A percentile compares a stretch with the other conserved stretches of the same genome.
These are phyloP conservation scores for Davidsoniella eucalypti DNA, from an alignment of 2,329 filamentous ascomycete genomes.

Conservation along the genomic window DNA sequence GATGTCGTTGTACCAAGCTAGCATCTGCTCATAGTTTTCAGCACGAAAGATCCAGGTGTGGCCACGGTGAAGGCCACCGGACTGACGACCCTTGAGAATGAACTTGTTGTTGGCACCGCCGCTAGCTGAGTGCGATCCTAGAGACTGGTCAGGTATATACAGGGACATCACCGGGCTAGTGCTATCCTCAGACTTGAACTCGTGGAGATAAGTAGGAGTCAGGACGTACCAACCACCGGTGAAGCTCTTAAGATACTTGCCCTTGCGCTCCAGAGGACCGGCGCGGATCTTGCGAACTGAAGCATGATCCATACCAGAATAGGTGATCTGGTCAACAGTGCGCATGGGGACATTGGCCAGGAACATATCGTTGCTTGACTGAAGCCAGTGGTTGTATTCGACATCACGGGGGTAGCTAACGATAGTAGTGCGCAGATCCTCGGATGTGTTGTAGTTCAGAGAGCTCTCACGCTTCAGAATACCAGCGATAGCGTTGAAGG, in stretches of 20 bases:
- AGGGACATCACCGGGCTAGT: conserved; percentile 92
- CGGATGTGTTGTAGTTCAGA: conserved; percentile 58
- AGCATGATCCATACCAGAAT: conserved; percentile 77
- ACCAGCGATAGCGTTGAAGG: conserved; percentile 82
- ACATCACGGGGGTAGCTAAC: conserved; percentile 87
- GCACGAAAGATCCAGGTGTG: conserved; percentile 58
- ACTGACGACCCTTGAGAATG: conserved; percentile 90
- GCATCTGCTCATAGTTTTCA: conserved; percentile 78
- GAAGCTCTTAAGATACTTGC: conserved; percentile 96
- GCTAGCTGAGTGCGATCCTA: conserved; percentile 75
- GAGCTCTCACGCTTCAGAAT: conserved; percentile 87
- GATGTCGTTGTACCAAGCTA: conserved; percentile 91
- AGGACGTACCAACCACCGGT: conserved; percentile 94
- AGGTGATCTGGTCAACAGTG: conserved; percentile 66
- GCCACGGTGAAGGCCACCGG: conserved; percentile 75
- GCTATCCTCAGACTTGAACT: conserved; percentile 94
- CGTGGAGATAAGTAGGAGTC: conserved; percentile 90
- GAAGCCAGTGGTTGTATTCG: conserved; percentile 66
- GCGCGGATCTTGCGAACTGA: conserved; percentile 71
- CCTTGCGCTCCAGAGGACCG: conserved; percentile 89
- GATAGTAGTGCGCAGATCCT: conserved; percentile 68
- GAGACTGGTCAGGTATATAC: conserved; percentile 84
- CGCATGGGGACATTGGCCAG: conserved; percentile 69
- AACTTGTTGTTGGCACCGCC: conserved; percentile 90
- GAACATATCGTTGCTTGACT: conserved; percentile 68